A percentile compares a stretch with the other conserved stretches of the same genome.
phyloP scores from a whole-genome alignment of 352 stramenopile species.

The Pythium plurisporium region DNA sequence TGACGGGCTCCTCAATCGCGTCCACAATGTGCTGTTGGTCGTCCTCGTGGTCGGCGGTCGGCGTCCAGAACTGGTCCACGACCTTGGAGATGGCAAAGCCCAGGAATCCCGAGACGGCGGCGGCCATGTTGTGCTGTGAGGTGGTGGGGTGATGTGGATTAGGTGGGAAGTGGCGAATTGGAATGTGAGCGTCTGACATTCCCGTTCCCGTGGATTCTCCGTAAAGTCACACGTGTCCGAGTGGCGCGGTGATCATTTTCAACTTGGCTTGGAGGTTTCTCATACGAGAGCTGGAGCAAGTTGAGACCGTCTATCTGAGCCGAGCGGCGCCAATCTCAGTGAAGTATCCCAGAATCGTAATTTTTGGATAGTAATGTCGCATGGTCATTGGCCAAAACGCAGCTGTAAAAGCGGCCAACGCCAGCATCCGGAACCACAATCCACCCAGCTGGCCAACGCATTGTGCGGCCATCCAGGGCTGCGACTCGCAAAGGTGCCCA shows the following conservation, averaged over 20 bases:
- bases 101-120: conserved; percentile 23
- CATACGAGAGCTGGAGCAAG: background rate
- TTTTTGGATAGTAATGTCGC: conserved; percentile 6
- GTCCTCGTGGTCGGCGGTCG: conserved; percentile 1
- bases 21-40: background rate
- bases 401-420: background rate
- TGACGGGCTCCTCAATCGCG: background rate
- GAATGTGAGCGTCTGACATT: conserved; percentile 6
- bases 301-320: conserved; percentile 18
- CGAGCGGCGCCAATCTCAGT: no score
- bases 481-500: background rate
- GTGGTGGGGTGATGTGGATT: background rate
- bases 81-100: conserved; percentile 25
- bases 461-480: background rate
- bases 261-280: no score
- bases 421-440: conserved; percentile 2
- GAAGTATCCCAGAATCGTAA: no score
- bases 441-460: conserved; percentile 8
- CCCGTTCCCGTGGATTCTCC: background rate
- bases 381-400: conserved; percentile 13
- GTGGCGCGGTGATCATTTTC: conserved; percentile 4
- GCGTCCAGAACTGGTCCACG: conserved; percentile 25
- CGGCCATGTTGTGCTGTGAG: conserved; percentile 16
- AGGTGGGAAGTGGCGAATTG: conserved; percentile 10
- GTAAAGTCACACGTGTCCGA: conserved; percentile 8